These are phyloP conservation scores for Aspergillus flavus DNA, from an alignment of 2,329 filamentous ascomycete genomes.

Conservation along the genomic window DNA sequence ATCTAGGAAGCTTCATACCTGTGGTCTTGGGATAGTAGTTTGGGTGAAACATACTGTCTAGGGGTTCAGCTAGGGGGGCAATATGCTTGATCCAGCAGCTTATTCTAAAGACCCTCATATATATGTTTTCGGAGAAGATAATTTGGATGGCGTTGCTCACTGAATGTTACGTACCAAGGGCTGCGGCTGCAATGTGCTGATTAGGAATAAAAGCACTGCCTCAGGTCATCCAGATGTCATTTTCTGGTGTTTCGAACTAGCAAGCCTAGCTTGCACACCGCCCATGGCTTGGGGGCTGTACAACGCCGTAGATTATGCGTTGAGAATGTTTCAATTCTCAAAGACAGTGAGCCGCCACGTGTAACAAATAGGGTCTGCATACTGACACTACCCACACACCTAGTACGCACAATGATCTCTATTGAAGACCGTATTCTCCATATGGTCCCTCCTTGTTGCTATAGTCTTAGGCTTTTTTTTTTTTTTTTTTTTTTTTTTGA, in stretches of 20 bases:
- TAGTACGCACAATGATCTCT: neutral
- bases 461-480: neutral
- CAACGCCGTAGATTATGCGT: neutral
- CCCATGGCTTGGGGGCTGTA: neutral
- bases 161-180: neutral
- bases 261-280: neutral
- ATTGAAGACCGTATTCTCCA: neutral
- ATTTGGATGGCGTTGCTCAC: neutral
- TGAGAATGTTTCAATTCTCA: neutral
- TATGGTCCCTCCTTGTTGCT: too few species aligned
- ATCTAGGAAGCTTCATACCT: neutral
- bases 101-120: neutral
- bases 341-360: neutral
- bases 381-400: neutral
- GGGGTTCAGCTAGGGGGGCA: neutral
- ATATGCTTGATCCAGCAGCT: neutral
- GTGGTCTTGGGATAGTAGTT: neutral
- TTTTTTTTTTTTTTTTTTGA: neutral
- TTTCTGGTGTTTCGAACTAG: neutral
- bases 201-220: neutral
- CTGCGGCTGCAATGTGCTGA: neutral
- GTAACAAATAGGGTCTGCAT: neutral
- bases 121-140: neutral
- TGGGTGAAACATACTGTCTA: too few species aligned
- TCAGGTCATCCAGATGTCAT: neutral